These are phyloP conservation scores for Cutaneotrichosporon daszewskae DNA, from an alignment of 1,284 basidiomycete genomes.

Conservation along the genomic window DNA sequence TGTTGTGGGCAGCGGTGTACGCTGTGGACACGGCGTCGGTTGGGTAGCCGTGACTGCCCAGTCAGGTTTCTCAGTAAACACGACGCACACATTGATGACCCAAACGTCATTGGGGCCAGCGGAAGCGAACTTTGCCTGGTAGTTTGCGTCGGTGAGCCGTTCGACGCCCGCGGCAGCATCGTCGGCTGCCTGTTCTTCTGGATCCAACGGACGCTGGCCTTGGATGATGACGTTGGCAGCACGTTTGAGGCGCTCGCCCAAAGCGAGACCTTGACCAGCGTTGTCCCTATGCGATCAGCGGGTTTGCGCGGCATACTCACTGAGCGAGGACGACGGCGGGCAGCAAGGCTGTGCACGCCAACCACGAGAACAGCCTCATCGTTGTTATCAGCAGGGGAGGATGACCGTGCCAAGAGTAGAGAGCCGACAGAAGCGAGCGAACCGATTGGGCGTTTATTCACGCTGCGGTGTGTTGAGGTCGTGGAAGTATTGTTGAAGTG, in stretches of 20 bases:
- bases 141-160: constrained; percentile 38
- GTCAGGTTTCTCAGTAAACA: background rate
- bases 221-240: background rate
- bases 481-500: too few species aligned
- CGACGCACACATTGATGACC: constrained; percentile 32
- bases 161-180: constrained; percentile 60
- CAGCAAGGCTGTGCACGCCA: background rate
- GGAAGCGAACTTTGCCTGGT: constrained; percentile 18
- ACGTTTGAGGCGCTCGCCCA: background rate
- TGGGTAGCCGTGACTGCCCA: constrained; percentile 21
- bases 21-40: constrained; percentile 16
- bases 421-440: background rate
- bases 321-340: background rate
- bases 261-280: background rate
- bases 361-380: too few species aligned
- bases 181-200: constrained; percentile 43
- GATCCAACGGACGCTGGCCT: constrained; percentile 2
- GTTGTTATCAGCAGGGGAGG: background rate
- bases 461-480: background rate
- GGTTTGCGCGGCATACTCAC: background rate
- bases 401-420: background rate
- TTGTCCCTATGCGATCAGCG: too few species aligned
- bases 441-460: background rate
- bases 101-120: constrained; percentile 22
- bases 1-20: constrained; percentile 24